phyloP scores from a whole-genome alignment of 2,329 filamentous ascomycete species.

The Epichloe typhina region DNA sequence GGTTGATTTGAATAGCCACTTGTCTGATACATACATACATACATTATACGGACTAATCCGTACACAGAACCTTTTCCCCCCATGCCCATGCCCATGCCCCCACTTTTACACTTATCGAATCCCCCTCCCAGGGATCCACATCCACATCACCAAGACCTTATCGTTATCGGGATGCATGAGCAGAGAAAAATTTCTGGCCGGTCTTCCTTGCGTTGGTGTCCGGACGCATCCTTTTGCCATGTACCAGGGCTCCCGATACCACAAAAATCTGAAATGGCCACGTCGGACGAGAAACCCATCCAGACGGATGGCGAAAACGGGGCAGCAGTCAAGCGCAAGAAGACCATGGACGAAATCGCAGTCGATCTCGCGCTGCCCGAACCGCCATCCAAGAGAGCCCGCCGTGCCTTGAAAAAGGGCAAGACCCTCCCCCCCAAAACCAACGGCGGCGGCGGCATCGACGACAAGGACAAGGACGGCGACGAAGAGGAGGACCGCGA shows the following conservation, averaged over 20 bases:
- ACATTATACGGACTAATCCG: too few relatives aligned
- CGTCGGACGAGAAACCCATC: constrained; percentile 4
- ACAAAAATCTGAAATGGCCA: constrained; percentile 5
- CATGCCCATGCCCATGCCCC: neutral
- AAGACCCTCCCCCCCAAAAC: constrained; percentile 40
- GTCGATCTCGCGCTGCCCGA: constrained; percentile 84
- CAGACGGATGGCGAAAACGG: constrained; percentile 7
- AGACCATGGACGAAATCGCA: constrained; percentile 63
- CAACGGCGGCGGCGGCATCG: constrained; percentile 21
- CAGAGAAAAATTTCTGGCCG: neutral
- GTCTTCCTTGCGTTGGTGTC: too few relatives aligned
- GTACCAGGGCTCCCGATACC: neutral
- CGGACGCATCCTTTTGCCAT: neutral
- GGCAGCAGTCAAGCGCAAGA: constrained; percentile 50
- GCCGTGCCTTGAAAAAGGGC: constrained; percentile 79
- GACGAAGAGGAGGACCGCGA: constrained; percentile 23
- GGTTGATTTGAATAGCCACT: too few relatives aligned
- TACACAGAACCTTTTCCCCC: neutral
- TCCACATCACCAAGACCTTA: neutral
- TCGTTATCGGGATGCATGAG: neutral
- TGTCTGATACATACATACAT: too few relatives aligned
- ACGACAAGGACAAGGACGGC: constrained; percentile 13
- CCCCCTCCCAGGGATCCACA: too few relatives aligned
- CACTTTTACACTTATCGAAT: neutral
- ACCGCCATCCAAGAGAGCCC: constrained; percentile 86